Base-by-base conservation (phyloP, 2,329 filamentous ascomycete genomes). In the Nothophaeocryptopus gaeumannii region DNA sequence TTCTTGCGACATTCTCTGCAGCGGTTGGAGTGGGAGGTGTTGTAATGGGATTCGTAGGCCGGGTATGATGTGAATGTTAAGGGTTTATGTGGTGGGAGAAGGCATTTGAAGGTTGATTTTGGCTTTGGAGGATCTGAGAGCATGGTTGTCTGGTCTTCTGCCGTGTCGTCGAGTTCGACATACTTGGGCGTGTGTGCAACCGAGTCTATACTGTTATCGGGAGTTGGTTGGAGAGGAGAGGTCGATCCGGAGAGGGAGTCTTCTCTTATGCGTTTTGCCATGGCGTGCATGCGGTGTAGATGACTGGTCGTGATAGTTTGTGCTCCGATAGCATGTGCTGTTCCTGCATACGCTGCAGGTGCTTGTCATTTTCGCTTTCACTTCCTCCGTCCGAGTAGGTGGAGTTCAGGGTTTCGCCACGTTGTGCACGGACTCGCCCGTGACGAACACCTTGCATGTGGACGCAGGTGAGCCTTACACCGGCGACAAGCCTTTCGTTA, bases 1-100 rank as follows among this genome's bases (percentile, higher is more conserved):
- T 96, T 97, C 67, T 82, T 89, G 47, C 80, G 77, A 68, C 93
- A 99, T 63, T 90, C 86, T 8, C 84, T 74, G 66, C 93, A 99
- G 37, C 92, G 82, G 68, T 96, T 91, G 53, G 83, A 81, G 69
- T 97, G 93, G 15, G 79, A 76, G 64, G 88, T 84, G 58, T 76
- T 78, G 72, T 96, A 96, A 68, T 99, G 93, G 8, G 85, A 73
- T 67, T 96, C 90, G 70, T 95, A 96, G 12, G 90, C 88, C 51
- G 83, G 79, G 64, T 89, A 90, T 0, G 84, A 83, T 16, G 74
- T 66, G 69, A 99, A 97, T 4, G 77, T 74, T 47, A 93, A 64
- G 1, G 82, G 76, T 52, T 85, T 78, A 70, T 96, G 91, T 39
- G 89, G 88, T 45, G 91, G 89, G 15, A 97, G 76, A 14, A 81